Evolutionary conservation across 768 basidiomycete species (phyloP).

Genomic region (Amanita pseudoporphyria): DNA sequence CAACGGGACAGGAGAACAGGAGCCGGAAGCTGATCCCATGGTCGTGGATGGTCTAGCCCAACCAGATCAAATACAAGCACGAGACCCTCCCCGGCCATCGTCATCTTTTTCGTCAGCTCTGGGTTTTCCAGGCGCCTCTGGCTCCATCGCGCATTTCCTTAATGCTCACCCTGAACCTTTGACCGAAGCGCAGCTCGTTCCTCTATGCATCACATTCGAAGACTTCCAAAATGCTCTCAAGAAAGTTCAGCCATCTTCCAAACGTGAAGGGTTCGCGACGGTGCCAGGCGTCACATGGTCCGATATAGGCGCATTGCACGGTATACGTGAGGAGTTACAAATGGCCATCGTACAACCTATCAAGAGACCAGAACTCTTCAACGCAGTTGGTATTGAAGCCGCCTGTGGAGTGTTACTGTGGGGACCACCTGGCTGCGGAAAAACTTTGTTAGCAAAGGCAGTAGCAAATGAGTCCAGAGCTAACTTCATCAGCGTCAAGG

Average conservation of each 20-base stretch:
- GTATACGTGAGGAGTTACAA: slow-evolving; percentile 81
- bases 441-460: slow-evolving; percentile 95
- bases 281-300: slow-evolving; percentile 94
- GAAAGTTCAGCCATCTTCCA: slow-evolving; percentile 91
- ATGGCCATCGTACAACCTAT: slow-evolving; percentile 99
- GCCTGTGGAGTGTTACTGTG: slow-evolving; percentile 94
- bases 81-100: slow-evolving; percentile 7
- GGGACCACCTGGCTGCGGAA: slow-evolving; percentile 98
- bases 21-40: slow-evolving; percentile 33
- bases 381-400: slow-evolving; percentile 79
- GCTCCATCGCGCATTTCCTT: slow-evolving; percentile 86
- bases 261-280: slow-evolving; percentile 96
- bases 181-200: slow-evolving; percentile 66
- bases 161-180: slow-evolving; percentile 78
- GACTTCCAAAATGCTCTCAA: slow-evolving; percentile 82
- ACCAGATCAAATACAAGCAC: slow-evolving; percentile 6
- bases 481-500: slow-evolving; percentile 97
- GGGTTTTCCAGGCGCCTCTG: slow-evolving; percentile 23
- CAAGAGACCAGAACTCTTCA: slow-evolving; percentile 80
- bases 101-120: slow-evolving; percentile 13
- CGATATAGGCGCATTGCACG: slow-evolving; percentile 88
- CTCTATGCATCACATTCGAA: slow-evolving; percentile 67
- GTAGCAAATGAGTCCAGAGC: slow-evolving; percentile 94
- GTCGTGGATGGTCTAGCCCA: slow-evolving; percentile 24
- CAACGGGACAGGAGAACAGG: slow-evolving; percentile 7